Evolutionary conservation across 169 alveolate genomes (phyloP).

Genomic region (Plasmodium knowlesi): DNA sequence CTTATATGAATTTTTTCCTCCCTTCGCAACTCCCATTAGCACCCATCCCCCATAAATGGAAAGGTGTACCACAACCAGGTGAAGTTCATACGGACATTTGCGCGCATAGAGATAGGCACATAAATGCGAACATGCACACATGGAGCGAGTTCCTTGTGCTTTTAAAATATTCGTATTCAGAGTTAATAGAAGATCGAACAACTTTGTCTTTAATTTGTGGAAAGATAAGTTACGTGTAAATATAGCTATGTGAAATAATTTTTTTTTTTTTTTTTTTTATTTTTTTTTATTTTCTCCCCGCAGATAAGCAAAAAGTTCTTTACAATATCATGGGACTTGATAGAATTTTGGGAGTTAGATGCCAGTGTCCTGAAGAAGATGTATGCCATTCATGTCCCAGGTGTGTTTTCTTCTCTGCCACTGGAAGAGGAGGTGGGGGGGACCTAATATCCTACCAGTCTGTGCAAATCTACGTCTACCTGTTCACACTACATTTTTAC

Average conservation of each 20-base stretch:
- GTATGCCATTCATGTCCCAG: slow-evolving; percentile 72
- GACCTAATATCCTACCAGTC: not conserved
- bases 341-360: slow-evolving; percentile 85
- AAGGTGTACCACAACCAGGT: slow-evolving; percentile 71
- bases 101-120: not conserved
- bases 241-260: not conserved
- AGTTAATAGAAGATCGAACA: not conserved
- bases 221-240: not conserved
- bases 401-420: not conserved
- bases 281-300: not conserved
- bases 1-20: not conserved
- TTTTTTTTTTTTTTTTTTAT: slow-evolving; percentile 6
- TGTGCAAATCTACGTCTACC: not conserved
- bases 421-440: not conserved
- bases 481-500: not conserved
- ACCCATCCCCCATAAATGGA: slow-evolving; percentile 72
- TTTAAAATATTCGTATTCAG: not conserved
- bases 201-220: not conserved
- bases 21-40: slow-evolving; percentile 14
- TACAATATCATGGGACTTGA: slow-evolving; percentile 79
- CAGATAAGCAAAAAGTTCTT: slow-evolving; percentile 81
- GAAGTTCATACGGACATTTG: not conserved
- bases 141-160: not conserved
- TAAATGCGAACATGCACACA: not conserved
- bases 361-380: slow-evolving; percentile 61